Percentiles rank a stretch among this genome's conserved stretches.
Conservation (phyloP, 2,329 filamentous ascomycete species). For the Penicillium sclerotiorum region DNA sequence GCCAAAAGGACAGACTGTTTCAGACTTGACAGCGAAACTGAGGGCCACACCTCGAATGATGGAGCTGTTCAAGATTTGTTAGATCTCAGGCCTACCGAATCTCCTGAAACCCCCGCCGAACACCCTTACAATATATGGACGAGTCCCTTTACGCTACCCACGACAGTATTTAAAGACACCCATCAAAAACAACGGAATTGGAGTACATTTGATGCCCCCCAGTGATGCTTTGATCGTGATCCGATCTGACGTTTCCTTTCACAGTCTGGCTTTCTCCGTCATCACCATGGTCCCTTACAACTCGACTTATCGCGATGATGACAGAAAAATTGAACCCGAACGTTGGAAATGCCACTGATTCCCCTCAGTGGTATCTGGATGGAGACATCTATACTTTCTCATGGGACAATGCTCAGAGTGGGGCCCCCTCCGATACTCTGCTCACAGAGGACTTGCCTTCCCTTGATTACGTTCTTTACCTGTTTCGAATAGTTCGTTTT, state of each 20-base stretch:
- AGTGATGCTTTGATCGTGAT: too few species aligned
- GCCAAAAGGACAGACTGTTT: too few species aligned
- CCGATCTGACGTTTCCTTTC: too few species aligned
- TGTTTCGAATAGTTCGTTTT: constrained; percentile 22
- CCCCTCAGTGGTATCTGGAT: constrained; percentile 2
- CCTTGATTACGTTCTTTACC: constrained; percentile 18
- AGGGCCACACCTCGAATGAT: too few species aligned
- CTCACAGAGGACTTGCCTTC: constrained; percentile 17
- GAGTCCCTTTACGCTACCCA: constrained; percentile 16
- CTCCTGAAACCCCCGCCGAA: background rate
- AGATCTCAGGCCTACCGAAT: background rate
- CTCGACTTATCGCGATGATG: constrained; percentile 16
- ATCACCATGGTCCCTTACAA: constrained; percentile 15
- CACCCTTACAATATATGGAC: constrained; percentile 13
- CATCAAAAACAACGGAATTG: constrained; percentile 10
- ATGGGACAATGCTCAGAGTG: constrained; percentile 1
- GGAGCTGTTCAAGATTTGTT: background rate
- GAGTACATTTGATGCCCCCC: too few species aligned
- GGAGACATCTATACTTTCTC: constrained; percentile 9
- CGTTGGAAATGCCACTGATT: background rate
- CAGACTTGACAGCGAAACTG: too few species aligned
- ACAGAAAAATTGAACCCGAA: constrained; percentile 13
- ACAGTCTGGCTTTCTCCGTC: constrained; percentile 16
- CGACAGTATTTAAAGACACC: constrained; percentile 8
- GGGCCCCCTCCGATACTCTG: background rate